Base-by-base conservation (phyloP, 1,284 basidiomycete species). In the Ustilago cynodontis region DNA sequence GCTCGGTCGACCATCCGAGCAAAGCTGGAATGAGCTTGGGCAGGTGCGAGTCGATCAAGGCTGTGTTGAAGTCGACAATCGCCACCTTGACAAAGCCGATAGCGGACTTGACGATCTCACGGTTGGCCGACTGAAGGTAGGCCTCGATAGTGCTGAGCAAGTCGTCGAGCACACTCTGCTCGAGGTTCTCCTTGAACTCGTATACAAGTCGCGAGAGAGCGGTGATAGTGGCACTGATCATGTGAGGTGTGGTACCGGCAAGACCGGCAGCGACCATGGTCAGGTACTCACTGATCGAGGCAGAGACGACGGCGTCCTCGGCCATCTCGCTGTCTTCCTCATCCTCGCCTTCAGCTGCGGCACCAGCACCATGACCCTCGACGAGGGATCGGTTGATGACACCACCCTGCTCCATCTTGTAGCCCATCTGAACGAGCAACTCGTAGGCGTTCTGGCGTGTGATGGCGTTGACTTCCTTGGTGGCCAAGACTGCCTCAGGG, bases 181-280 rank as follows among this genome's bases (percentile, higher is more conserved):
- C 91, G 52, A 98, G 91, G 0, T 88, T 67, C 39, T 77, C 69
- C 89, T 93, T 94, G 88, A 97, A 99, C 87, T 99, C 97, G 87
- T 98, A 99, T 7, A 98, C 89, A 9, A 99, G 89, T 28, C 97
- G 90, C 1, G 95, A 94, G 51, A 99, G 91, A 0, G 95, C 94
- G 1, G 95, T 98, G 73, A 99, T 91, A 4, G 94, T 94, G 2
- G 97, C 97, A 82, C 94, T 95, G 86, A 99, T 97, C 95, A 98
- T 99, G 86, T 99, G 97, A 0, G 97, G 94, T 3, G 92, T 94
- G 31, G 92, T 92, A 26, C 94, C 95, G 14, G 94, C 95, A 39
- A 99, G 88, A 77, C 97, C 96, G 78, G 95, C 96, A 43, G 94
- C 94, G 26, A 99, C 89, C 95, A 99, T 99, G 11, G 93, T 98